Base-by-base conservation (phyloP, 441 rosid genomes). In the Breynia disticha region DNA sequence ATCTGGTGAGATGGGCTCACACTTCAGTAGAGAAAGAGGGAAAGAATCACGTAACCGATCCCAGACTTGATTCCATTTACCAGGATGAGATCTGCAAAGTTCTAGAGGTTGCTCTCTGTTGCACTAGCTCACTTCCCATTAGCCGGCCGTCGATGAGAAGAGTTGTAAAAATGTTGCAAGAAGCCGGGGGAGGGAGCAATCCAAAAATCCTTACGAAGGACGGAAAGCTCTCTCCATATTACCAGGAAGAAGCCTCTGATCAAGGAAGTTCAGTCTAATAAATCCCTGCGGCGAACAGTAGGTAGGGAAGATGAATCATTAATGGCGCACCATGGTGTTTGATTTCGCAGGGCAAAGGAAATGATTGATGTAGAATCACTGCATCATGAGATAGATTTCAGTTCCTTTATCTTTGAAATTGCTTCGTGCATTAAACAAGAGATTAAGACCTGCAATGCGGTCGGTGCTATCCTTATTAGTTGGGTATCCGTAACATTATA, bases 1-100 rank as follows among this genome's bases (percentile, higher is more conserved):
- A 89, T 73, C 68, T 93, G 70, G 97, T 89, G 58, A 89, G 77
- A 72, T 93, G 99, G 99, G 86, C 83, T n/a, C 81, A 81, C 69
- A 50, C 81, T 38, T 77, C 79, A 14, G 38, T 86, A 28, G 88
- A 86, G 41, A 82, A 89, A 59, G 83, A 81, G 54, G 95, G 93
- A 18, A 57, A 71, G 24, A 95, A 93, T 45, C 76, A 76, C 55
- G 83, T 89, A 14, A 72, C 86, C 5, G 99, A 93, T 70, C 76
- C 84, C 24, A 81, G 82, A 43, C 84, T 93, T 1, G 90, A 83
- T 56, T 65, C 84, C 2, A 69, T 77, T 68, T 81, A 65, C 72
- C 82, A 67, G 67, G 94, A 83, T 59, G 96, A 93, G 47, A 75
- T 89, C 24, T 83, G 76, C 76, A 79, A 72, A 71, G 82, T 86